Base-by-base conservation (phyloP, 1,139 yeast species). In the Blastobotrys serpentis region DNA sequence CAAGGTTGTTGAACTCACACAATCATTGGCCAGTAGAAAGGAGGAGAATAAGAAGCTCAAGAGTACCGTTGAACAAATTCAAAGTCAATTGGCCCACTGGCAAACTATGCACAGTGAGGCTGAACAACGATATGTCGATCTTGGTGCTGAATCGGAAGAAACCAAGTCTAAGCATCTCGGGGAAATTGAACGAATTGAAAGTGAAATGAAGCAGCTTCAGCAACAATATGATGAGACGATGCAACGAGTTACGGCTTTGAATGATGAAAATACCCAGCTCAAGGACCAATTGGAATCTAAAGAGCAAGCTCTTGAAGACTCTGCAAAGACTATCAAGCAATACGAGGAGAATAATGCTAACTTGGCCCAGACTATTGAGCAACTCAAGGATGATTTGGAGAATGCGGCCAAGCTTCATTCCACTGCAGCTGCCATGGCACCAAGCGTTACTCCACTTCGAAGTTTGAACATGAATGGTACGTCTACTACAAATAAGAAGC, bases 1-100 rank as follows among this genome's bases (percentile, higher is more conserved):
- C 69, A 92, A 92, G 75, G 98, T 94, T 19, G 89, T 92, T 56
- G 96, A 90, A 67, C 79, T 94, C 56, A 89, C 96, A 1, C 96
- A 90, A 66, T 79, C 84, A 7, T 75, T 90, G 57, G 81, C 95
- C 1, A 69, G 82, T 22, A 85, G 86, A 68, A 81, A 84, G 37
- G 85, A 80, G 60, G 96, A 88, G 60, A 90, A 89, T 68, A 85
- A 84, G 71, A 77, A 76, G 52, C 74, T 90, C 62, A 75, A 79
- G 56, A 70, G 71, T 11, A 86, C 86, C 60, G 78, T 90, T 49
- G 76, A 79, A 18, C 68, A 67, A 60, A 74, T 76, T 63, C 76
- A 62, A 47, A 51, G 59, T 25, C 70, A 68, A 55, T 57, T 70
- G 32, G 54, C 58, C 11, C 56, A 62, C 44, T 62, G 71, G 63